These are phyloP conservation scores for Rhodotorula glutinis DNA, from an alignment of 1,284 basidiomycete species.

Conservation along the genomic window DNA sequence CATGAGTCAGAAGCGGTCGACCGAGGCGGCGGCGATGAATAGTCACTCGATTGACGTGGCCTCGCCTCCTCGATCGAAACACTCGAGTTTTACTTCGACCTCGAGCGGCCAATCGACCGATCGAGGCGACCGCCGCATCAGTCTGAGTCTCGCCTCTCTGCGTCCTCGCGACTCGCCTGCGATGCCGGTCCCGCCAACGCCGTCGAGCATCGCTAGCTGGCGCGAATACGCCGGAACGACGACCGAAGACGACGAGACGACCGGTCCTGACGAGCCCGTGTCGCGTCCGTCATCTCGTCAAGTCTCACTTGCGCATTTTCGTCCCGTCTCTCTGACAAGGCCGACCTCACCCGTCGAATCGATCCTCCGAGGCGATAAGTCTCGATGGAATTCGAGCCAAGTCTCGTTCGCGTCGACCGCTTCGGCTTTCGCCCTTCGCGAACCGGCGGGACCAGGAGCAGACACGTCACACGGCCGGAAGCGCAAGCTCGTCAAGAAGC, in stretches of 20 bases:
- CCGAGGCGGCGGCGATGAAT: too few relatives aligned
- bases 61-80: not conserved
- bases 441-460: not conserved
- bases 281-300: not conserved
- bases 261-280: conserved; percentile 1
- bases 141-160: not conserved
- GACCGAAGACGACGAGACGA: conserved; percentile 10
- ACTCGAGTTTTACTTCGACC: conserved; percentile 7
- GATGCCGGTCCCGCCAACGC: not conserved
- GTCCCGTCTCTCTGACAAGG: not conserved
- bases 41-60: too few relatives aligned
- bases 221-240: conserved; percentile 25
- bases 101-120: not conserved
- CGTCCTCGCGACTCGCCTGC: not conserved
- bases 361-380: conserved; percentile 17
- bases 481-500: conserved; percentile 18
- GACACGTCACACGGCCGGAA: not conserved
- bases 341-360: conserved; percentile 14
- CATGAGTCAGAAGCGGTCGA: not conserved
- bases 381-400: conserved; percentile 20
- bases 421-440: conserved; percentile 5
- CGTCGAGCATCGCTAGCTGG: conserved; percentile 1
- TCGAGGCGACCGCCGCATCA: not conserved
- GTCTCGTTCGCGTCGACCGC: conserved; percentile 27
- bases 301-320: not conserved